A percentile compares a stretch with the other conserved stretches of the same genome.
phyloP scores from a whole-genome alignment of 495 filamentous ascomycete genomes.

The Platismatia glauca region DNA sequence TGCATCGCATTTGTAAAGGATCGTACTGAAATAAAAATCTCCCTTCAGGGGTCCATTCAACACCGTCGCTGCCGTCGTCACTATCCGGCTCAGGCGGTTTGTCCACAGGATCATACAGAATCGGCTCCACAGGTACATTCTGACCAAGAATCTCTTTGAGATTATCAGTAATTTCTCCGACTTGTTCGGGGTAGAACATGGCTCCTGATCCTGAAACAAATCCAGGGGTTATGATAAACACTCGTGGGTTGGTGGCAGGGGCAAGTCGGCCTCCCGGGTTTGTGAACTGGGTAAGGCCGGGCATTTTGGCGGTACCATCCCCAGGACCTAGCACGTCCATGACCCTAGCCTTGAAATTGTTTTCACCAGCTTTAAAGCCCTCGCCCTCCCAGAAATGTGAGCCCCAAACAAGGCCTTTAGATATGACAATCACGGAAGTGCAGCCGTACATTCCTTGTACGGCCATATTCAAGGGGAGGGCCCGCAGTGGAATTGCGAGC shows the following conservation, averaged over 20 bases:
- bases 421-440: background rate
- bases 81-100: no score
- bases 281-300: background rate
- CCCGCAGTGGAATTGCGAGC: background rate
- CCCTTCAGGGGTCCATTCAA: no score
- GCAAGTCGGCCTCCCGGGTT: background rate
- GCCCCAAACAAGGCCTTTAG: background rate
- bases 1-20: no score
- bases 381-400: background rate
- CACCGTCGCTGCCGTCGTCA: no score
- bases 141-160: no score
- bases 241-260: background rate
- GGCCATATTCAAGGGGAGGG: background rate
- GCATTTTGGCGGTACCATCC: background rate
- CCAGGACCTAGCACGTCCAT: background rate
- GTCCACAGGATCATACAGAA: no score
- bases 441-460: background rate
- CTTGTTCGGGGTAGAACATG: no score
- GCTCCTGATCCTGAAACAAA: no score
- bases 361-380: background rate
- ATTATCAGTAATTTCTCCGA: no score
- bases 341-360: background rate
- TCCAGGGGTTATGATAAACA: background rate
- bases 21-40: no score
- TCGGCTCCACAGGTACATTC: no score